Evolutionary conservation across 306 rosid species (phyloP).

Genomic region (Sechiopsis laciniata): DNA sequence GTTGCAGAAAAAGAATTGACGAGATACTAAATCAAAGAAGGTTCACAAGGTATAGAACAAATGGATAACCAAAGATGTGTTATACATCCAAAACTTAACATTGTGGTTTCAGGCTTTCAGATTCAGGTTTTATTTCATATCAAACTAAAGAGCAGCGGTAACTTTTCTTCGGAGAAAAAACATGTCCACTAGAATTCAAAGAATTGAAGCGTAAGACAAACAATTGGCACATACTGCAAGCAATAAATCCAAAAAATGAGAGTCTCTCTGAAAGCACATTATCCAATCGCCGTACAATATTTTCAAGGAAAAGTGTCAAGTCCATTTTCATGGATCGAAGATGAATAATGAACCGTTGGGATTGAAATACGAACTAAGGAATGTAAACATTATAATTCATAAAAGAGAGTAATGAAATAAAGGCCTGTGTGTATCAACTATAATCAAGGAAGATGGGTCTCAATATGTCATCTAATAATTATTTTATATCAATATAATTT

Average conservation of each 20-base stretch:
- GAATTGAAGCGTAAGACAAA: neutral
- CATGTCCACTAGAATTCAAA: constrained; percentile 9
- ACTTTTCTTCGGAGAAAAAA: neutral
- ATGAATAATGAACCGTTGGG: neutral
- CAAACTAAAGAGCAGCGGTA: neutral
- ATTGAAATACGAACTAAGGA: neutral
- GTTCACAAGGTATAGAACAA: neutral
- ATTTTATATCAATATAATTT: constrained; percentile 3
- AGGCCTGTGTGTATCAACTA: neutral
- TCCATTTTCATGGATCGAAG: neutral
- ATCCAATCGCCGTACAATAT: neutral
- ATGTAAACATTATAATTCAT: neutral
- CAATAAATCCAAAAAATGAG: neutral
- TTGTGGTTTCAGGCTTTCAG: neutral
- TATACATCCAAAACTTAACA: neutral
- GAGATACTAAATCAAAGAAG: constrained; percentile 2
- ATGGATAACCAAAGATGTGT: neutral
- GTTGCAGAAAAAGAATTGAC: constrained; percentile 27
- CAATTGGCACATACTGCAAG: neutral
- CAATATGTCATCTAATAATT: neutral
- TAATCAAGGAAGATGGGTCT: neutral
- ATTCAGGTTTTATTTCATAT: neutral
- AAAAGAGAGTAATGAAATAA: neutral
- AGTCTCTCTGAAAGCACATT: neutral
- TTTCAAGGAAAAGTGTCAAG: neutral